phyloP scores from a whole-genome alignment of 23 red algal genomes.

The Gracilaria vermiculophylla region DNA sequence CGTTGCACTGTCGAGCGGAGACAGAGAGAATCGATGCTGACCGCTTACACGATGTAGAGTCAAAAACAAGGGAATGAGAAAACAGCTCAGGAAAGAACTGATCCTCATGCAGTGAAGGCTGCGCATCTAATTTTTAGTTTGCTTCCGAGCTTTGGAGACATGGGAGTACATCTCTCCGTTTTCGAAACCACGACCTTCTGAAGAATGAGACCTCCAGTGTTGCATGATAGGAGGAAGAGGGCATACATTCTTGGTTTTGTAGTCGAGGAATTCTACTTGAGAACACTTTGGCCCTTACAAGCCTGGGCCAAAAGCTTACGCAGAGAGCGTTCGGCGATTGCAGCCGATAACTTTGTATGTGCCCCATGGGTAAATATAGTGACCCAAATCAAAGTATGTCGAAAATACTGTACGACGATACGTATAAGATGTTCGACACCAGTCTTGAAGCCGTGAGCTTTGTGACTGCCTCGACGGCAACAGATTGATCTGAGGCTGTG shows the following conservation, averaged over 20 bases:
- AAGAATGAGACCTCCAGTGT: not conserved
- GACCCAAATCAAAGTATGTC: too few relatives aligned
- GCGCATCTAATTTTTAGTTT: not conserved
- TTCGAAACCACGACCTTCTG: not conserved
- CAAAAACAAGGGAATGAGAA: not conserved
- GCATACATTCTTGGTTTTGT: not conserved
- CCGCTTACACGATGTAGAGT: not conserved
- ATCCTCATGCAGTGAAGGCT: not conserved
- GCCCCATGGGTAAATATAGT: too few relatives aligned
- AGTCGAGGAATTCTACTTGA: not conserved
- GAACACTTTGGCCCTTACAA: not conserved
- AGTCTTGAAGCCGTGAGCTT: too few relatives aligned
- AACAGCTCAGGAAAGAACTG: not conserved
- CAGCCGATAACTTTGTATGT: too few relatives aligned
- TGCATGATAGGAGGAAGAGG: not conserved
- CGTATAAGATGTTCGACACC: too few relatives aligned
- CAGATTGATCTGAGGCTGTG: too few relatives aligned
- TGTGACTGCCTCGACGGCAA: too few relatives aligned
- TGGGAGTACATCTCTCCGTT: not conserved
- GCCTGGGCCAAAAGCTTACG: not conserved
- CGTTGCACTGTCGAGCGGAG: not conserved
- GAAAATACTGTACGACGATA: too few relatives aligned
- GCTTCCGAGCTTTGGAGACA: not conserved
- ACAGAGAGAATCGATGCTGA: conserved; percentile 35
- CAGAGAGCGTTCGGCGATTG: not conserved